These are phyloP conservation scores for Penicillium capsulatum DNA, from an alignment of 2,329 filamentous ascomycete species.

Conservation along the genomic window DNA sequence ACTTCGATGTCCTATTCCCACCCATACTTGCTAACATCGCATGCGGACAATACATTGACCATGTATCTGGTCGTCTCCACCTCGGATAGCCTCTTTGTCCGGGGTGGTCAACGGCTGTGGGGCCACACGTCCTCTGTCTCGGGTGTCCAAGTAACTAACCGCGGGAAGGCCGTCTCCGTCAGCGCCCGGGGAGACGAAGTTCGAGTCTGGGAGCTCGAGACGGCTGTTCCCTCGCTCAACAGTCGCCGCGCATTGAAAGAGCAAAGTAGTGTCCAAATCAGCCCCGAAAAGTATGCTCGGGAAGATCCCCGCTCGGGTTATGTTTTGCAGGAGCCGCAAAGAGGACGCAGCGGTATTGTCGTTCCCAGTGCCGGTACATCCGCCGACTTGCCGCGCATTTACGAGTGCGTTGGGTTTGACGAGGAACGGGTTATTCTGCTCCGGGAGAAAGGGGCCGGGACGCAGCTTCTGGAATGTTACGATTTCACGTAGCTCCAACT, in stretches of 20 bases:
- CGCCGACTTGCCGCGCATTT: slow-evolving; percentile 43
- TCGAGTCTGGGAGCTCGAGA: slow-evolving; percentile 86
- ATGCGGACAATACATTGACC: slow-evolving; percentile 83
- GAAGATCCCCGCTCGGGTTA: neutral
- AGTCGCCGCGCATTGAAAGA: slow-evolving; percentile 42
- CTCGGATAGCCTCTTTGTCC: slow-evolving; percentile 61
- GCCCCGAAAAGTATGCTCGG: slow-evolving; percentile 34
- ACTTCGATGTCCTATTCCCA: slow-evolving; percentile 68
- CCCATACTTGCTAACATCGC: slow-evolving; percentile 77
- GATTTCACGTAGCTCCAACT: slow-evolving; percentile 64
- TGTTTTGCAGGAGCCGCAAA: neutral
- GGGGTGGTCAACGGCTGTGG: slow-evolving; percentile 73
- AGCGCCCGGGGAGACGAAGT: slow-evolving; percentile 74
- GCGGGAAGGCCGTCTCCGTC: slow-evolving; percentile 86
- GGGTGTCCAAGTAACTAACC: slow-evolving; percentile 75
- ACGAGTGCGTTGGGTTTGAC: slow-evolving; percentile 77
- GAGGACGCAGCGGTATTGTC: slow-evolving; percentile 1
- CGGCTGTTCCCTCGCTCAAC: slow-evolving; percentile 52
- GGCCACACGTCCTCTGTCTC: slow-evolving; percentile 88
- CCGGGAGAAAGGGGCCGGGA: slow-evolving; percentile 63
- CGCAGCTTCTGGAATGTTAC: slow-evolving; percentile 74
- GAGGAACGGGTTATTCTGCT: slow-evolving; percentile 88
- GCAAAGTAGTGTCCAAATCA: slow-evolving; percentile 54
- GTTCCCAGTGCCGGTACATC: slow-evolving; percentile 29
- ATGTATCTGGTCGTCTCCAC: slow-evolving; percentile 77